Evolutionary conservation across 2,329 filamentous ascomycete species (phyloP), one percentile per base, ranked within the genome.

Genomic region (Daldinia sp.): DNA sequence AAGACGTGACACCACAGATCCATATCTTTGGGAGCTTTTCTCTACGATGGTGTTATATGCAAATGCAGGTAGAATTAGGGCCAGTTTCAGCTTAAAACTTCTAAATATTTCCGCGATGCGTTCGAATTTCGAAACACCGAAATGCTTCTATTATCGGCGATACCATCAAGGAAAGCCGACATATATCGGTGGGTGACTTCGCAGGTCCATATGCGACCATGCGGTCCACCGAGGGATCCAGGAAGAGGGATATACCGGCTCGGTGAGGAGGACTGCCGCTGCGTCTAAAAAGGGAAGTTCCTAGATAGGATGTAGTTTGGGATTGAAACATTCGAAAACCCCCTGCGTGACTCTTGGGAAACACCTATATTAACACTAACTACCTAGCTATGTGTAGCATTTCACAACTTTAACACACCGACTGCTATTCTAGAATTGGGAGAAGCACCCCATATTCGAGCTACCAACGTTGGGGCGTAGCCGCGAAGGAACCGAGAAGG

Each of bases 261-360:
- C 19, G 43, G n/a, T 34, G 27, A 29, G 35, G 21, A 35, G 29
- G 27, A 35, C 7, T 37, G 29, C 30, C 34, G 45, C 17, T 17
- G 9, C n/a, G 29, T 19, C 32, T 15, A 25, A 48, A 23, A 32
- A n/a, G 27, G 21, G 13, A n/a, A 25, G 21, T 45, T 45, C 39
- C 11, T 27, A n/a, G 6, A n/a, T 45, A 45, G 13, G 27, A 45
- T 23, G 25, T 45, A n/a, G 39, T 27, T 45, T 27, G 6, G 39
- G 6, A 5, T 34, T 52, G 59, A 62, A 62, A 54, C 54, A 39
- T 29, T 49, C 13, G 8, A 53, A n/a, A n/a, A 43, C 39, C 59
- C 23, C 59, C 35, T 50, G 43, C 17, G 25, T 54, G 32, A 25
- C 39, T 54, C 30, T 15, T 25, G 15, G 17, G 29, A 30, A 45